Percentiles rank a stretch among this genome's conserved stretches.
Evolutionary conservation across 1,139 yeast genomes (phyloP).

Genomic region (Candida labiduridarum): DNA sequence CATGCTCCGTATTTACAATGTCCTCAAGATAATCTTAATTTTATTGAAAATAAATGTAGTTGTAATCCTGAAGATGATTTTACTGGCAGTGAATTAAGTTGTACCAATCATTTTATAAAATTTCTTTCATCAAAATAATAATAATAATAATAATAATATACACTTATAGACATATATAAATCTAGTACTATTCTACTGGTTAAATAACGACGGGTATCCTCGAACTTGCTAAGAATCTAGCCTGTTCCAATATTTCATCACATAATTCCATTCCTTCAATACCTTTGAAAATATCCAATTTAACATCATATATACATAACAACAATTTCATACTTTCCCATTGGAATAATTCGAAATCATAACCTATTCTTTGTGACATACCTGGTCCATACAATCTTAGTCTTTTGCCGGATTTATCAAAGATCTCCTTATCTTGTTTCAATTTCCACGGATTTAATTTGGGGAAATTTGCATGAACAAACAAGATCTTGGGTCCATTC

Average conservation of each 20-base stretch:
- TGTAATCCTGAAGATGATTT: slow-evolving; percentile 39
- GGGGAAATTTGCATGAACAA: slow-evolving; percentile 69
- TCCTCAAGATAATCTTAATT: slow-evolving; percentile 23
- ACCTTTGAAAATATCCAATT: slow-evolving; percentile 47
- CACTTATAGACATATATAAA: not conserved
- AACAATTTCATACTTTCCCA: slow-evolving; percentile 63
- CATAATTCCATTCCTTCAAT: slow-evolving; percentile 49
- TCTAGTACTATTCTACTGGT: slow-evolving; percentile 18
- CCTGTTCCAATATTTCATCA: slow-evolving; percentile 48
- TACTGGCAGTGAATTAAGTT: slow-evolving; percentile 29
- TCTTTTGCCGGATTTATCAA: slow-evolving; percentile 45
- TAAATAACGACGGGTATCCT: not conserved
- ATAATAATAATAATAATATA: slow-evolving; percentile 15
- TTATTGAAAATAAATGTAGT: slow-evolving; percentile 25
- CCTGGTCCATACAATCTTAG: slow-evolving; percentile 57
- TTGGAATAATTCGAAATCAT: slow-evolving; percentile 62
- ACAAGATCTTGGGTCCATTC: slow-evolving; percentile 46
- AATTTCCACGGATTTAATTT: slow-evolving; percentile 63
- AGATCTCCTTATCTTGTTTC: slow-evolving; percentile 41
- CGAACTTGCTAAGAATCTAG: slow-evolving; percentile 34
- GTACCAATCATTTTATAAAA: slow-evolving; percentile 29
- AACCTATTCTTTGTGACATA: slow-evolving; percentile 50
- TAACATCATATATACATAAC: slow-evolving; percentile 55
- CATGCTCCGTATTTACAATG: slow-evolving; percentile 41
- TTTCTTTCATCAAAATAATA: slow-evolving; percentile 14